These are phyloP conservation scores for Verticillium dahliae DNA, from an alignment of 2,329 filamentous ascomycete genomes.

Conservation along the genomic window DNA sequence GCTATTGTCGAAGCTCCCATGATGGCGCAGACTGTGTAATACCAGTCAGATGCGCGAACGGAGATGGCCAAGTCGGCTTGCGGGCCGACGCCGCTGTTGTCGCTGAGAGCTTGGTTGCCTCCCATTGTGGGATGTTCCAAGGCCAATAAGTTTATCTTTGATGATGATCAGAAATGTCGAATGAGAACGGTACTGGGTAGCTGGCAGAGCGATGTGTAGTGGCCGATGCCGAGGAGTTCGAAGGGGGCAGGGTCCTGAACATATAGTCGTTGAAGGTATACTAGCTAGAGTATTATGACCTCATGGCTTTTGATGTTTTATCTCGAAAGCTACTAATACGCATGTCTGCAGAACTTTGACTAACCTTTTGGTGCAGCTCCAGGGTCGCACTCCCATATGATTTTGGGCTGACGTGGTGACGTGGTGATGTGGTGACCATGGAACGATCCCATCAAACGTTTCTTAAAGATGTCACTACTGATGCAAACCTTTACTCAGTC, in stretches of 20 bases:
- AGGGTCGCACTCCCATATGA: background rate
- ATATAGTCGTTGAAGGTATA: no score
- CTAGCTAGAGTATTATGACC: no score
- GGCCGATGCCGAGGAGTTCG: background rate
- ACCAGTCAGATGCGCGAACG: conserved; percentile 53
- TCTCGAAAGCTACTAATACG: no score
- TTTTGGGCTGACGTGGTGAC: background rate
- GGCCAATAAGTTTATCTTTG: no score
- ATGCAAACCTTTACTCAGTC: no score
- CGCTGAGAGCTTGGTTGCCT: conserved; percentile 37
- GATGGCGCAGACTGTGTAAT: conserved; percentile 53
- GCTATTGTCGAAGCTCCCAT: conserved; percentile 49
- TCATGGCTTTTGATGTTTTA: no score
- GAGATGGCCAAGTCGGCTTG: conserved; percentile 54
- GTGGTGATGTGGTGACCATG: background rate
- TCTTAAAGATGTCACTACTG: background rate
- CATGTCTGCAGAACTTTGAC: no score
- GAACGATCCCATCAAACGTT: background rate
- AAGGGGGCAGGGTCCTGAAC: no score
- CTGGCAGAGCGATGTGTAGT: background rate
- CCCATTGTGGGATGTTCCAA: conserved; percentile 11
- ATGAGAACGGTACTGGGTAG: no score
- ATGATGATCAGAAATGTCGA: no score
- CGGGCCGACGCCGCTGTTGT: conserved; percentile 38
- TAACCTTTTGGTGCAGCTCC: no score